Percentiles rank a stretch among this genome's conserved stretches.
Conservation (phyloP, 805 yeast species). For the Wickerhamomyces bovis region DNA sequence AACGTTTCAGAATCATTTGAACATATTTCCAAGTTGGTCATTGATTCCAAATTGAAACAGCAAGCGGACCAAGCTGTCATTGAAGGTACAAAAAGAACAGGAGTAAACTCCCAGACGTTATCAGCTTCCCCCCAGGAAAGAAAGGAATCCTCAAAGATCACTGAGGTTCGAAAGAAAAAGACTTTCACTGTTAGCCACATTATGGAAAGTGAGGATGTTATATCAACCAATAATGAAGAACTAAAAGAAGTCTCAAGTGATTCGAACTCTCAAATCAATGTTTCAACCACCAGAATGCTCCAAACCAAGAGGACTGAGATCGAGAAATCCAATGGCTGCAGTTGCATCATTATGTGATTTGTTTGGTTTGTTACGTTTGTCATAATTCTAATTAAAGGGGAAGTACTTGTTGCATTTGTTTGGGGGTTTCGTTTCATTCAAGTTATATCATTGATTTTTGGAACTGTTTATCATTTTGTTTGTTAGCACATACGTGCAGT, state of each 20-base stretch:
- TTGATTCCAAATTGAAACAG: neutral
- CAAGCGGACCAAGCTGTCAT: neutral
- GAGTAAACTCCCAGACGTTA: too few species aligned
- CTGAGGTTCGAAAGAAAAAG: neutral
- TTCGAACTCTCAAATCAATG: neutral
- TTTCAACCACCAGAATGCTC: neutral
- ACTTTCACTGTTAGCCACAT: constrained; percentile 10
- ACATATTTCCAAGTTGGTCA: constrained; percentile 1
- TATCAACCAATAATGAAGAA: neutral
- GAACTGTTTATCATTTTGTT: neutral
- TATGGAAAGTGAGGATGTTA: neutral
- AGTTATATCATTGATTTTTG: neutral
- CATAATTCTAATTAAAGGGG: neutral
- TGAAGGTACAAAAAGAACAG: neutral
- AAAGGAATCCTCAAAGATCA: neutral
- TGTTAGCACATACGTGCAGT: neutral
- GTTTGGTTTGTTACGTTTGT: neutral
- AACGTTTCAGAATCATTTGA: constrained; percentile 16
- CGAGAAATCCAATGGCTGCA: constrained; percentile 1
- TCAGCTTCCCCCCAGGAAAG: neutral
- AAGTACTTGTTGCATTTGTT: neutral
- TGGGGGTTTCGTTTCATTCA: neutral
- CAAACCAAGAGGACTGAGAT: constrained; percentile 3
- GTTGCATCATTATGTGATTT: constrained; percentile 10
- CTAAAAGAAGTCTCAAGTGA: neutral